These are phyloP conservation scores for Ganoderma resinaceum DNA, from an alignment of 1,284 basidiomycete species.

Conservation along the genomic window DNA sequence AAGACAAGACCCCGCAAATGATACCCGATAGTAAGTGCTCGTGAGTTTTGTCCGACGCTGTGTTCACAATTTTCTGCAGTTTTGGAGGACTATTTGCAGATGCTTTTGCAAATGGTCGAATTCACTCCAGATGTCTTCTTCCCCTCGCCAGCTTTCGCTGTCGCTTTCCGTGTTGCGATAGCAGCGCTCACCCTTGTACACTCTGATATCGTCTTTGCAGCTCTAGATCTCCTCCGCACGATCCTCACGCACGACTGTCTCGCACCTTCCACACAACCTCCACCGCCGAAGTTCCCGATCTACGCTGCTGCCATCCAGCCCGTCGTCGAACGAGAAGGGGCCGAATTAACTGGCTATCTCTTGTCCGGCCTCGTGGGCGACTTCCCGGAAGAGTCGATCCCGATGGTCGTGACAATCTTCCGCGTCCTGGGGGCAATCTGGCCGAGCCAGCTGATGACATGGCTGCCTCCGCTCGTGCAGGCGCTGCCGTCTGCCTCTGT, in stretches of 20 bases:
- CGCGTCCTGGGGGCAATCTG: constrained; percentile 73
- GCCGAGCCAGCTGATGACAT: constrained; percentile 71
- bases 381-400: constrained; percentile 88
- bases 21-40: constrained; percentile 77
- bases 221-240: constrained; percentile 82
- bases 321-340: constrained; percentile 79
- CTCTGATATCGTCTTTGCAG: constrained; percentile 80
- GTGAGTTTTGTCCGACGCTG: constrained; percentile 32
- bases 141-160: constrained; percentile 75
- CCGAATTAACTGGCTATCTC: constrained; percentile 74
- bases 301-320: constrained; percentile 74
- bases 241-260: constrained; percentile 80
- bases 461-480: constrained; percentile 78
- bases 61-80: constrained; percentile 56
- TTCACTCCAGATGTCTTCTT: constrained; percentile 81
- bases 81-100: constrained; percentile 93
- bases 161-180: constrained; percentile 79
- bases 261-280: constrained; percentile 46
- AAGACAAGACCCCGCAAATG: constrained; percentile 69
- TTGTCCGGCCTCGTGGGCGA: constrained; percentile 84
- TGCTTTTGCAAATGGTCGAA: constrained; percentile 76
- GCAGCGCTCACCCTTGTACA: constrained; percentile 83
- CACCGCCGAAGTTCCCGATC: constrained; percentile 66
- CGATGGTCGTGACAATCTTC: constrained; percentile 81
- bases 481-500: constrained; percentile 70